Evolutionary conservation across 352 stramenopile species (phyloP), one percentile per base, ranked within the genome.

Genomic region (Globisporangium echinulatum): DNA sequence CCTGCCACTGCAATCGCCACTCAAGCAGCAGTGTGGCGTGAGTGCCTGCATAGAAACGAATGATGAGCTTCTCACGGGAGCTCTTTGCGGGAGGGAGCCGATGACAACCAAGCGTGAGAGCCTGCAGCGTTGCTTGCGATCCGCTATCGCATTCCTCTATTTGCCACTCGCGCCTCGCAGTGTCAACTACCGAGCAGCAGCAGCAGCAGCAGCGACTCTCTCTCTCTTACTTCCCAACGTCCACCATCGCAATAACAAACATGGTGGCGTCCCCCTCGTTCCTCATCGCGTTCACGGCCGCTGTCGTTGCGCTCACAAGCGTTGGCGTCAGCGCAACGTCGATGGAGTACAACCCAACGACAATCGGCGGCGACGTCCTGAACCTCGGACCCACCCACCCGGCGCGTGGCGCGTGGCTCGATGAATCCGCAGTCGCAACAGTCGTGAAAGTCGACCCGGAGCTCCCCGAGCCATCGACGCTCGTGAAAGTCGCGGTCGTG

Each of bases 371-470:
- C 15, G 67, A 69, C 36, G 54, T 56, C 1, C 14, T 60, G 2
- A 47, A 13, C 14, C 55, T 60, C 38, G 55, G 48, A 13, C 55
- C 51, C 33, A 38, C 8, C 8, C 55, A 60, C 49, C 56, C 56
- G 19, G 56, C 56, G n/a, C 53, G 53, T 44, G 56, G 46, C 0
- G 46, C 33, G 13, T 54, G 38, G 37, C 9, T 49, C 36, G 37
- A 19, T 11, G 14, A 33, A 8, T 13, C n/a, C 7, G 19, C 36
- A 10, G 15, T 63, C 39, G 42, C 40, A 15, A 44, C 49, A 9
- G 37, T 56, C 25, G 39, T 58, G 40, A 48, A 48, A 15, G 44
- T 47, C 17, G 59, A 77, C 51, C 58, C 49, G 36, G 58, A 63
- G 40, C 56, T 61, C 6, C 53, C 52, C 2, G 44, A 37, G 11